A percentile compares a stretch with the other conserved stretches of the same genome.
Conservation (phyloP, 768 basidiomycete species). For the Tylopilus vinaceipallidus region DNA sequence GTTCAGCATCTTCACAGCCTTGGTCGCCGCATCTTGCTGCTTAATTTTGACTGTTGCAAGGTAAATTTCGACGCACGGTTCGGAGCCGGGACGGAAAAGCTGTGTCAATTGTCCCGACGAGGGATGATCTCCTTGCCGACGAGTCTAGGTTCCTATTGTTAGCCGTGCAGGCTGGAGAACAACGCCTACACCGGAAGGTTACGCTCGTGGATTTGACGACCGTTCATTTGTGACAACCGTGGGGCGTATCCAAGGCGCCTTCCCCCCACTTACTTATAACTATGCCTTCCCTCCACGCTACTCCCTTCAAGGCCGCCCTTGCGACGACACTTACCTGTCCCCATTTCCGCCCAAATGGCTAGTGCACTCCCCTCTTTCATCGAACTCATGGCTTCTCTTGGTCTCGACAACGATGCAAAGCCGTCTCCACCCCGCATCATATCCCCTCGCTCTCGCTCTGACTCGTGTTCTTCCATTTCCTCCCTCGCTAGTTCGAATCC, state of each 20-base stretch:
- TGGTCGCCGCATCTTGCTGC: not conserved
- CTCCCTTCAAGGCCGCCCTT: slow-evolving; percentile 16
- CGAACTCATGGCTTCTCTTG: slow-evolving; percentile 82
- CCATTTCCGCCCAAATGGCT: slow-evolving; percentile 49
- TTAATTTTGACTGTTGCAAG: not conserved
- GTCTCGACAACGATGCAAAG: slow-evolving; percentile 53
- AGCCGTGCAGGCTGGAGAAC: slow-evolving; percentile 27
- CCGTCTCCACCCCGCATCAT: slow-evolving; percentile 29
- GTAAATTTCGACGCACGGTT: slow-evolving; percentile 7
- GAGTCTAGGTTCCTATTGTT: slow-evolving; percentile 45
- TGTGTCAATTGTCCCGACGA: slow-evolving; percentile 17
- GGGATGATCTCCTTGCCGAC: slow-evolving; percentile 64
- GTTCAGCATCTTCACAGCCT: not conserved
- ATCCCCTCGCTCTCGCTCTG: slow-evolving; percentile 33
- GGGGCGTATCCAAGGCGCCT: slow-evolving; percentile 35
- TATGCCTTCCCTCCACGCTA: slow-evolving; percentile 15
- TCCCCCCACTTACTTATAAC: slow-evolving; percentile 29
- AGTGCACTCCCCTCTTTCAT: slow-evolving; percentile 78
- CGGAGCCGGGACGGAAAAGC: slow-evolving; percentile 19
- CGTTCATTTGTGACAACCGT: slow-evolving; percentile 36
- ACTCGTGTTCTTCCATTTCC: slow-evolving; percentile 47
- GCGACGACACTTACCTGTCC: slow-evolving; percentile 19
- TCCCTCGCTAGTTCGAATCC: slow-evolving; percentile 39
- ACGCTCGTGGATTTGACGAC: slow-evolving; percentile 31
- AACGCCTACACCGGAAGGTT: slow-evolving; percentile 24